Conservation (phyloP, 2,329 filamentous ascomycete genomes). For the Chrysoporthe austroafricana region DNA sequence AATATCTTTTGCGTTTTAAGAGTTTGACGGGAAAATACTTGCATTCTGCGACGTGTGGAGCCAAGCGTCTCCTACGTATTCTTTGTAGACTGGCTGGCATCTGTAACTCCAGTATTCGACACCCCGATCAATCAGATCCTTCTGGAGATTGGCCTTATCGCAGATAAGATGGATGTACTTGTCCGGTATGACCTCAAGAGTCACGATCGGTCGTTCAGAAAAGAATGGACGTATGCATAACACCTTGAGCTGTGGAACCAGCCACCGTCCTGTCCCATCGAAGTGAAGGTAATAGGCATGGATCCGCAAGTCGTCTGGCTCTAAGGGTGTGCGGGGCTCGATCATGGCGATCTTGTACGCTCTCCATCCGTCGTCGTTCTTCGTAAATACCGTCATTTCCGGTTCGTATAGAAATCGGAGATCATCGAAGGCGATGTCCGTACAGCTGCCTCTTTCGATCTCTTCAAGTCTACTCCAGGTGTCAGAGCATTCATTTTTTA, state of each 20-base stretch:
- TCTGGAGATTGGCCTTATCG: background rate
- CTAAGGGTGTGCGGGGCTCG: background rate
- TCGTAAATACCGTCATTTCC: background rate
- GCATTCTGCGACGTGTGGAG: background rate
- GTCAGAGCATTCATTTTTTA: background rate
- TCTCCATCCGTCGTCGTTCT: background rate
- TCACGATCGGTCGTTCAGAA: background rate
- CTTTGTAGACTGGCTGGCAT: background rate
- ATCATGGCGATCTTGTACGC: background rate
- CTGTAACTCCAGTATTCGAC: background rate
- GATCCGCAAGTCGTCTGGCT: background rate
- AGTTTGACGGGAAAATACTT: background rate
- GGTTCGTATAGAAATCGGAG: background rate
- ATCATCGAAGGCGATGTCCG: background rate
- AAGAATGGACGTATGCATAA: background rate
- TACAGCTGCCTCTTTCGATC: background rate
- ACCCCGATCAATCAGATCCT: background rate
- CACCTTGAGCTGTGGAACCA: background rate
- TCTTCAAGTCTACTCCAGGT: background rate
- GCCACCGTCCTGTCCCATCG: background rate
- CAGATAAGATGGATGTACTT: background rate
- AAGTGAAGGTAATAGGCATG: background rate
- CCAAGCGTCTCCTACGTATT: background rate
- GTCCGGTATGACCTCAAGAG: background rate
- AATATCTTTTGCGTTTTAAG: background rate